A percentile compares a stretch with the other conserved stretches of the same genome.
Conservation (phyloP, 768 basidiomycete species). For the Suillus fuscotomentosus region DNA sequence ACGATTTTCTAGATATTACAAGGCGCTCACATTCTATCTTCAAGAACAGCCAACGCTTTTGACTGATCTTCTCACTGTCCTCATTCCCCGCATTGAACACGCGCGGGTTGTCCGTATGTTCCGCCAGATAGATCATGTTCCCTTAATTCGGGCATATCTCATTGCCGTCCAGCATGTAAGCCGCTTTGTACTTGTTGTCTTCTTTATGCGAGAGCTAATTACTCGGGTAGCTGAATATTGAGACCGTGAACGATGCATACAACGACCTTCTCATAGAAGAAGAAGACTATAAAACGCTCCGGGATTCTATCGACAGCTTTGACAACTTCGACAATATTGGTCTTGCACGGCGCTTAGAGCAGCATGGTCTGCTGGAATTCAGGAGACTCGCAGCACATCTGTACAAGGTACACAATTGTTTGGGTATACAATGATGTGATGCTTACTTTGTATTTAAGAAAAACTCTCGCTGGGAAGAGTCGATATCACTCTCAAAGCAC, state of each 20-base stretch:
- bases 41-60: constrained; percentile 91
- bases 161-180: constrained; percentile 93
- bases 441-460: constrained; percentile 52
- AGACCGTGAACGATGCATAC: constrained; percentile 97
- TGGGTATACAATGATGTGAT: neutral
- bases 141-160: constrained; percentile 92
- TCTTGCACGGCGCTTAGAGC: constrained; percentile 83
- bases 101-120: constrained; percentile 94
- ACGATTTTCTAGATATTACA: constrained; percentile 74
- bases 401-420: constrained; percentile 67
- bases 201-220: constrained; percentile 5
- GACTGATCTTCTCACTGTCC: constrained; percentile 88
- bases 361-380: constrained; percentile 93
- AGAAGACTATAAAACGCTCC: constrained; percentile 96
- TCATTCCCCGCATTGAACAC: constrained; percentile 95
- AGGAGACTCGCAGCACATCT: constrained; percentile 91
- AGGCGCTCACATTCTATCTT: constrained; percentile 90
- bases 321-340: constrained; percentile 95
- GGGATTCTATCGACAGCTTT: constrained; percentile 97
- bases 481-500: constrained; percentile 90
- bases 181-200: constrained; percentile 1
- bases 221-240: constrained; percentile 77
- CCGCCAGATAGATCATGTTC: constrained; percentile 92
- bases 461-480: constrained; percentile 95
- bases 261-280: constrained; percentile 98